These are phyloP conservation scores for Raddia guianensis DNA, from an alignment of 176 grass and related monocot species.

Conservation along the genomic window DNA sequence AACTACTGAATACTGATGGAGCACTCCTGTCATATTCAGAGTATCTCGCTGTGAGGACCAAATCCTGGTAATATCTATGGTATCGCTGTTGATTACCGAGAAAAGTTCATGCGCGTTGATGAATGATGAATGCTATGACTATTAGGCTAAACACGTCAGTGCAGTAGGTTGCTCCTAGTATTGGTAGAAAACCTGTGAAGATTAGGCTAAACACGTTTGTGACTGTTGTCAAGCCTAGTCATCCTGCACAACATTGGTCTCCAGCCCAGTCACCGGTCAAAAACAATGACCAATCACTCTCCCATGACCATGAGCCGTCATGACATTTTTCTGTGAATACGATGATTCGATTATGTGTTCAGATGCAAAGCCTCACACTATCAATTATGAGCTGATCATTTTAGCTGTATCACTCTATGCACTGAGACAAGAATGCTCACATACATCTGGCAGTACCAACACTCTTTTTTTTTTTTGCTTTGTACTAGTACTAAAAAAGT, in stretches of 20 bases:
- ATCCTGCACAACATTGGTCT: conserved; percentile 3
- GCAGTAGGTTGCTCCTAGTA: neutral
- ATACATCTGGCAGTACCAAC: neutral
- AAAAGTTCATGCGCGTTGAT: neutral
- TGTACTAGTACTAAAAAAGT: no score
- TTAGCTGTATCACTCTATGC: neutral
- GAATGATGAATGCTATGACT: neutral
- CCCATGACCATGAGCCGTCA: neutral
- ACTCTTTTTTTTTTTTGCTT: no score
- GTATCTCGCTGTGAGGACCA: neutral
- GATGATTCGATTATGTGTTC: neutral
- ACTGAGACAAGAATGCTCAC: neutral
- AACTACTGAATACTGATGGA: neutral
- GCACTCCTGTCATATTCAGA: neutral
- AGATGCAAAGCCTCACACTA: neutral
- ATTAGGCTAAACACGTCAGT: neutral
- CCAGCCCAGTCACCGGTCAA: neutral
- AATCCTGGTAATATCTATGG: conserved; percentile 4
- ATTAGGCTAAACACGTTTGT: neutral
- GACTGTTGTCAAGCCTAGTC: neutral
- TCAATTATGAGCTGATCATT: neutral
- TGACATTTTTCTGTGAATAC: neutral
- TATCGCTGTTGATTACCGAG: neutral
- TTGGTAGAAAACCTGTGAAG: conserved; percentile 1
- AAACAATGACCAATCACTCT: neutral